Conservation (phyloP, 2,329 filamentous ascomycete species). For the Cladosporium oxysporum region DNA sequence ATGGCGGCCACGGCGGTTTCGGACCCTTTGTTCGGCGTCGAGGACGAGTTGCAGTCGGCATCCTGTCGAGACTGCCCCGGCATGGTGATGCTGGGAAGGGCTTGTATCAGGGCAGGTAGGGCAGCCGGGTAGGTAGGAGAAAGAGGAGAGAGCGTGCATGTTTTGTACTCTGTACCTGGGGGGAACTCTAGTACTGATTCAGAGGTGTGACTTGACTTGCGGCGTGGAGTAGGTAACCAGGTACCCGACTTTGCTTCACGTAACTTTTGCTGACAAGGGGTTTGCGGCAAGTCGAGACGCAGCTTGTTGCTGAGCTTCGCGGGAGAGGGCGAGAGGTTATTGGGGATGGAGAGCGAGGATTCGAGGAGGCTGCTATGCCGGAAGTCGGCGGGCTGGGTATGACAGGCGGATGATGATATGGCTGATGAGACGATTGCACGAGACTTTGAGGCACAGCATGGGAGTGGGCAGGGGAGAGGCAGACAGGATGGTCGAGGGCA, state of each 20-base stretch:
- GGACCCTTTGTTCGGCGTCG: slow-evolving; percentile 5
- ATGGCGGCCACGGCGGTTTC: neutral
- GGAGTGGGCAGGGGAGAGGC: neutral
- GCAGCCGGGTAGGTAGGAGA: neutral
- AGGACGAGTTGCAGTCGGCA: neutral
- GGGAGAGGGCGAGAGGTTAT: neutral
- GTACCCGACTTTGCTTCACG: neutral
- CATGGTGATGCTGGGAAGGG: neutral
- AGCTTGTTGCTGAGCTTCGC: neutral
- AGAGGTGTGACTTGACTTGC: slow-evolving; percentile 2
- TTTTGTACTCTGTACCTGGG: neutral
- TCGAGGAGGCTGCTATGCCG: neutral
- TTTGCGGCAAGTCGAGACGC: slow-evolving; percentile 2
- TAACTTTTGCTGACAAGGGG: slow-evolving; percentile 3
- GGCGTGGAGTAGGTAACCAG: slow-evolving; percentile 13
- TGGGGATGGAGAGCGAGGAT: neutral
- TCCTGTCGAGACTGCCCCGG: neutral
- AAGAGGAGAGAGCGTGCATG: neutral
- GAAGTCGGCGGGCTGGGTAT: slow-evolving; percentile 2
- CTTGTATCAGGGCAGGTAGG: slow-evolving; percentile 3
- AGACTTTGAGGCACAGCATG: neutral
- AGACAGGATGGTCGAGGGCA: neutral
- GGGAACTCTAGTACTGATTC: slow-evolving; percentile 1
- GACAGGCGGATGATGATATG: slow-evolving; percentile 3
- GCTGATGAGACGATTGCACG: neutral